Conservation (phyloP, 2,329 filamentous ascomycete genomes). For the Monosporascus sp. region DNA sequence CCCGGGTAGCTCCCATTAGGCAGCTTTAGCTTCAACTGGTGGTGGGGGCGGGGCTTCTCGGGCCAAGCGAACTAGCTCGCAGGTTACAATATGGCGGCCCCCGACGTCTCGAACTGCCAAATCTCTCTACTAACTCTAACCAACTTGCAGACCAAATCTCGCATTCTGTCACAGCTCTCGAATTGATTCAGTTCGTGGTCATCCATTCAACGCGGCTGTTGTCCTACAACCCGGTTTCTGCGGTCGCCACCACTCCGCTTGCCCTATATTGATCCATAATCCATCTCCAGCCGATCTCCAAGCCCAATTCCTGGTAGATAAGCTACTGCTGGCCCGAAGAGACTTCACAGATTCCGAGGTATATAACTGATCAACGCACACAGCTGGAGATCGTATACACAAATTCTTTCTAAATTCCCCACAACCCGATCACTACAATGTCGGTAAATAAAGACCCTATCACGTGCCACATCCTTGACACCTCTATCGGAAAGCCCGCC, state of each 20-base stretch:
- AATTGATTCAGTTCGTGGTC: not conserved
- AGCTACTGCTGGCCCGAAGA: not conserved
- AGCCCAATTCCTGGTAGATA: not conserved
- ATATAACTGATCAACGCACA: not conserved
- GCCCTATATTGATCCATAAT: not conserved
- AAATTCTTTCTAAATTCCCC: not conserved
- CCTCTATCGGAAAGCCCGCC: conserved; percentile 66
- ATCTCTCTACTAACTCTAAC: not conserved
- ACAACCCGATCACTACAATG: conserved; percentile 14
- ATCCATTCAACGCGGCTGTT: not conserved
- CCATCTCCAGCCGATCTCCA: not conserved
- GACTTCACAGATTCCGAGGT: not conserved
- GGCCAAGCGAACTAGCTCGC: not conserved
- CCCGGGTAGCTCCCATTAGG: not conserved
- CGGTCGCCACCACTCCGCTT: not conserved
- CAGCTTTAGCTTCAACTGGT: not conserved
- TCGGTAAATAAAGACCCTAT: conserved; percentile 56
- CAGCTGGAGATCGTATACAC: not conserved
- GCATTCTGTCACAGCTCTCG: not conserved
- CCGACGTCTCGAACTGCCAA: not conserved
- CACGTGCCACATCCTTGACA: conserved; percentile 85
- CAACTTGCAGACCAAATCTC: not conserved
- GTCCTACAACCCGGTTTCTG: not conserved
- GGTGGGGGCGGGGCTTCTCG: not conserved
- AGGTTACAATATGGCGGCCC: not conserved